phyloP scores from a whole-genome alignment of 495 filamentous ascomycete species.

The Aspergillus incahuasiensis region DNA sequence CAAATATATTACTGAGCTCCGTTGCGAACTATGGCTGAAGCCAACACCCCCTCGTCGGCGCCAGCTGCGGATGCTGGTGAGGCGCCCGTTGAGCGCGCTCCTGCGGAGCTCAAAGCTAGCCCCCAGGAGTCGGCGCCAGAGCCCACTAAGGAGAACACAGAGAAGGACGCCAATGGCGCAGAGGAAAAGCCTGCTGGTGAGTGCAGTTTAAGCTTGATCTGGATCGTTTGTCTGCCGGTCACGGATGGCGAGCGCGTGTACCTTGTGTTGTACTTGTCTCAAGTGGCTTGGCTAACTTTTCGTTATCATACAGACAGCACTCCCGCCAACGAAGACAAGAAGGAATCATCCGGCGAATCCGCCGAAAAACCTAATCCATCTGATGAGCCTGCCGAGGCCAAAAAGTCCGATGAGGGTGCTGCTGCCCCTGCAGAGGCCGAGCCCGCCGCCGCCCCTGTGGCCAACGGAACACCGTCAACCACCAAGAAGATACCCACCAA shows the following conservation, averaged over 20 bases:
- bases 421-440: conserved; percentile 26
- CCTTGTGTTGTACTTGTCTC: neutral
- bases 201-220: conserved; percentile 9
- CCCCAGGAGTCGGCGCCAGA: conserved; percentile 18
- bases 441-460: conserved; percentile 23
- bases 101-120: conserved; percentile 26
- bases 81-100: conserved; percentile 28
- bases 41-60: conserved; percentile 32
- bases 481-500: conserved; percentile 43
- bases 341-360: conserved; percentile 21
- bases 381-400: conserved; percentile 29
- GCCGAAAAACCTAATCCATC: conserved; percentile 24
- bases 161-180: conserved; percentile 27
- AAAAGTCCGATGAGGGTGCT: conserved; percentile 26
- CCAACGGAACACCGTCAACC: conserved; percentile 44
- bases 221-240: neutral
- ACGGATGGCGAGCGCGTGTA: neutral
- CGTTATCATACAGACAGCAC: conserved; percentile 19
- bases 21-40: conserved; percentile 42
- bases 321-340: conserved; percentile 29
- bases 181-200: conserved; percentile 35
- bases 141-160: conserved; percentile 26
- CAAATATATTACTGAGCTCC: conserved; percentile 13
- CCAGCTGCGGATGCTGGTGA: conserved; percentile 30
- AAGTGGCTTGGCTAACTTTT: conserved; percentile 23